phyloP scores from a whole-genome alignment of 192 early-diverging fungal species.

The Coemansia sp. region DNA sequence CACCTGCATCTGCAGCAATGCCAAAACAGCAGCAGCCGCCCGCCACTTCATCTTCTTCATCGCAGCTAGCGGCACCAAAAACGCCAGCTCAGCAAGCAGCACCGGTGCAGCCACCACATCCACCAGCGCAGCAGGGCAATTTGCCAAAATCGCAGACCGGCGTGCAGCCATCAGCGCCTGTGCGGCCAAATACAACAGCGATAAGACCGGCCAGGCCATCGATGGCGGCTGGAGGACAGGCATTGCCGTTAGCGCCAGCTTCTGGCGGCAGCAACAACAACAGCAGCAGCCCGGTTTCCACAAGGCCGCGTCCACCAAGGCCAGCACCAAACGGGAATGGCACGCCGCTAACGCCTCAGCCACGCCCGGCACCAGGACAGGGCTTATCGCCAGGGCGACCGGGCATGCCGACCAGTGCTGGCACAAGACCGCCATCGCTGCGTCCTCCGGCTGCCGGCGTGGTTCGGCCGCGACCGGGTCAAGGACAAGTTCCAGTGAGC shows the following conservation, averaged over 20 bases:
- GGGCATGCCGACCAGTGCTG: background rate
- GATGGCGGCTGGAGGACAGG: background rate
- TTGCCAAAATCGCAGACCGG: background rate
- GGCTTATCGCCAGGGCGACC: background rate
- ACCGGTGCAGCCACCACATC: no score
- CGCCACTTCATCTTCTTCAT: background rate
- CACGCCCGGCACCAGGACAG: background rate
- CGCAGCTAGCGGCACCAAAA: background rate
- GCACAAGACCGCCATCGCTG: background rate
- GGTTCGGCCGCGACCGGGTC: background rate
- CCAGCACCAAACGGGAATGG: conserved; percentile 16
- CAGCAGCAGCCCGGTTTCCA: background rate
- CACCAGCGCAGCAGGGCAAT: background rate
- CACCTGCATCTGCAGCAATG: background rate
- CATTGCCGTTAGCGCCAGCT: background rate
- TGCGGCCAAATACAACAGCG: background rate
- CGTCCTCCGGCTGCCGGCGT: background rate
- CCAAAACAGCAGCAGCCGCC: background rate
- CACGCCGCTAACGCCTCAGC: background rate
- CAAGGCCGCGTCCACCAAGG: conserved; percentile 12
- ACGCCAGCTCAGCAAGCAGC: background rate
- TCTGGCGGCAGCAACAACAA: background rate
- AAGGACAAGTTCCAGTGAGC: conserved; percentile 4
- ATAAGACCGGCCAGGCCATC: background rate
- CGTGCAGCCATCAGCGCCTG: background rate